Evolutionary conservation across 2,329 filamentous ascomycete genomes (phyloP).

Genomic region (Neodidymelliopsis sp.): DNA sequence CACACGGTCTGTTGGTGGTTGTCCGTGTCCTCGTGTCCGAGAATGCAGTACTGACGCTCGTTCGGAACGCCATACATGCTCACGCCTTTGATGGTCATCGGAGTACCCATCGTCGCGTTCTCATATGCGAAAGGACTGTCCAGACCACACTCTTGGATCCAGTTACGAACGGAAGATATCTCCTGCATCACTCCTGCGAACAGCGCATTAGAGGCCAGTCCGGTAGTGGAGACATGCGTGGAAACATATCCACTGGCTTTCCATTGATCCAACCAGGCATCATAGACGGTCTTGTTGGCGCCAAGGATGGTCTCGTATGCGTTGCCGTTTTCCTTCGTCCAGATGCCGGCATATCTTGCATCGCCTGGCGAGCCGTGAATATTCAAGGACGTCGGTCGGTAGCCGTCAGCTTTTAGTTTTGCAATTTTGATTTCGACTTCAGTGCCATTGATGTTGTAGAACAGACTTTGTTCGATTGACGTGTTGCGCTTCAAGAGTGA

Average conservation of each 20-base stretch:
- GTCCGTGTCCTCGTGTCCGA: slow-evolving; percentile 26
- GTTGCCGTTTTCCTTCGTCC: slow-evolving; percentile 24
- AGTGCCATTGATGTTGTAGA: slow-evolving; percentile 15
- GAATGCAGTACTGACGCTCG: slow-evolving; percentile 28
- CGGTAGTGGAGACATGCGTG: slow-evolving; percentile 32
- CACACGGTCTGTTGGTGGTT: slow-evolving; percentile 25
- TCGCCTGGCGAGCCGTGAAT: slow-evolving; percentile 23
- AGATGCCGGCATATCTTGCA: slow-evolving; percentile 28
- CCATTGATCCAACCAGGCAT: slow-evolving; percentile 26
- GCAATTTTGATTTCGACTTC: slow-evolving; percentile 11
- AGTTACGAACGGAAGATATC: slow-evolving; percentile 8
- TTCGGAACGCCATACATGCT: slow-evolving; percentile 26
- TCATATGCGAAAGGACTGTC: slow-evolving; percentile 9
- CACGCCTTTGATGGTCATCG: slow-evolving; percentile 23
- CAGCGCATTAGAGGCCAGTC: slow-evolving; percentile 22
- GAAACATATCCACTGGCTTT: slow-evolving; percentile 28
- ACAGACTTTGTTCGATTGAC: slow-evolving; percentile 20
- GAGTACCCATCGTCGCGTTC: slow-evolving; percentile 11
- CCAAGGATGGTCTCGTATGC: slow-evolving; percentile 25
- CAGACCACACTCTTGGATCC: slow-evolving; percentile 25
- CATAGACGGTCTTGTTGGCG: slow-evolving; percentile 23
- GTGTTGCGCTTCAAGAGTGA: slow-evolving; percentile 18
- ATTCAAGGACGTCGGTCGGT: slow-evolving; percentile 25
- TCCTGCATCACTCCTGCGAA: slow-evolving; percentile 33
- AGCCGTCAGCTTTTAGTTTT: slow-evolving; percentile 25